These are phyloP conservation scores for Colletotrichum sublineola DNA, from an alignment of 2,329 filamentous ascomycete species.

Conservation along the genomic window DNA sequence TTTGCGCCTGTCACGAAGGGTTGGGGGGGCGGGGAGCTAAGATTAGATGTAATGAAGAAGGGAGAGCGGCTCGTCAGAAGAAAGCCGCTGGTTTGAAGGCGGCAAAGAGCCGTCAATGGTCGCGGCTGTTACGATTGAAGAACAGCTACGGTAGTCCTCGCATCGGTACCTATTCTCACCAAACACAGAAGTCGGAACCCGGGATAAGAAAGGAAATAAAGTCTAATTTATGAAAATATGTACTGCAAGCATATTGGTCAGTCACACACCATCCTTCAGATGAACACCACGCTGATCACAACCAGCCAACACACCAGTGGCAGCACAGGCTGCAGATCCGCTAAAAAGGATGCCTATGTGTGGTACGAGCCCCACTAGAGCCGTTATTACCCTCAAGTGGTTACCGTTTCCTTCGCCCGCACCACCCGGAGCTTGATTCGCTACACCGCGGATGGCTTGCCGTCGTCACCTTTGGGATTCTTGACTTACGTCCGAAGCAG, in stretches of 20 bases:
- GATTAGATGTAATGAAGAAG: neutral
- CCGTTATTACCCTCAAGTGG: neutral
- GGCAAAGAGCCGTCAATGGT: neutral
- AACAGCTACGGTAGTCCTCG: neutral
- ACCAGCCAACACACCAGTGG: neutral
- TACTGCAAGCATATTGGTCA: conserved; percentile 5
- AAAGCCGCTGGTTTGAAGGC: neutral
- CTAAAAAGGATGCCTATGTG: neutral
- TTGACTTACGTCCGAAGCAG: neutral
- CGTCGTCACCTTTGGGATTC: neutral
- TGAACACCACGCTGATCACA: neutral
- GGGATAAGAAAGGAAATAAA: neutral
- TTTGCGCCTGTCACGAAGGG: neutral
- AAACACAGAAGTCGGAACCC: neutral
- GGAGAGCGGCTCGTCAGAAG: neutral
- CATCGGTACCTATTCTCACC: neutral
- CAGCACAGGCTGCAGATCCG: neutral
- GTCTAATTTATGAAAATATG: neutral
- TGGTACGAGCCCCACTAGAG: conserved; percentile 1
- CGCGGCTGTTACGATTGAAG: neutral
- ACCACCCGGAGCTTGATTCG: neutral
- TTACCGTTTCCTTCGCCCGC: neutral
- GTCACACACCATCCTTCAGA: neutral
- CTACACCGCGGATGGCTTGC: neutral
- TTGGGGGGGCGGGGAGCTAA: too few species aligned